These are phyloP conservation scores for Caloboletus firmus DNA, from an alignment of 1,284 basidiomycete genomes.

Conservation along the genomic window DNA sequence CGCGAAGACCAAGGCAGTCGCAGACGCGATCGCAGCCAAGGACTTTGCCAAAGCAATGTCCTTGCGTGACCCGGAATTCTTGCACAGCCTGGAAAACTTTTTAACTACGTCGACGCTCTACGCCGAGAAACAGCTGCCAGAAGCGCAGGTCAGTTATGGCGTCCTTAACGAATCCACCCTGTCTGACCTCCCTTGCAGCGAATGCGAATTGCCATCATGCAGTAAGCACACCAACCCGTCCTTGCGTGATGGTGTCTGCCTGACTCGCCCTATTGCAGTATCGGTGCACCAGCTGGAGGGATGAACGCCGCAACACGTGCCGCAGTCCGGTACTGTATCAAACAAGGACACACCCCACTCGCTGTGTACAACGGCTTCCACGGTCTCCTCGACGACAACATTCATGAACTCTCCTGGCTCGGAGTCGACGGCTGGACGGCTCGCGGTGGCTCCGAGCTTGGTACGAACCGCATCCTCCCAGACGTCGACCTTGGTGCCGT, in stretches of 20 bases:
- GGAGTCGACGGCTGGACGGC: conserved; percentile 96
- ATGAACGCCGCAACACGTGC: conserved; percentile 98
- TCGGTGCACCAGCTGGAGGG: conserved; percentile 96
- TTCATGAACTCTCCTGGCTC: conserved; percentile 91
- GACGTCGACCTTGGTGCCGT: conserved; percentile 83
- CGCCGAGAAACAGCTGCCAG: conserved; percentile 59
- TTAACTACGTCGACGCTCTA: conserved; percentile 67
- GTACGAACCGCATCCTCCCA: conserved; percentile 91
- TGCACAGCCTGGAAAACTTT: conserved; percentile 86
- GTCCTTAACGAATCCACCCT: conserved; percentile 1
- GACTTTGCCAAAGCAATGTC: conserved; percentile 89
- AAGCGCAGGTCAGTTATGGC: conserved; percentile 48
- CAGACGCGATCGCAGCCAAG: conserved; percentile 78
- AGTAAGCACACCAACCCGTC: conserved; percentile 54
- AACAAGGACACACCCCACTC: conserved; percentile 88
- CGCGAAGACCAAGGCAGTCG: conserved; percentile 79
- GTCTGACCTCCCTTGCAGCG: conserved; percentile 45
- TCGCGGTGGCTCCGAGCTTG: conserved; percentile 97
- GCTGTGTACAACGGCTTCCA: conserved; percentile 95
- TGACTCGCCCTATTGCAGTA: conserved; percentile 45
- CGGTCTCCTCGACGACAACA: conserved; percentile 87
- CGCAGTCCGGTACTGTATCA: conserved; percentile 90
- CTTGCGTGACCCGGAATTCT: conserved; percentile 90
- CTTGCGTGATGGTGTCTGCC: not conserved
- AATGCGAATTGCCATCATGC: conserved; percentile 89